Evolutionary conservation across 768 basidiomycete species (phyloP), one percentile per base, ranked within the genome.

Genomic region (Suillus placidus): DNA sequence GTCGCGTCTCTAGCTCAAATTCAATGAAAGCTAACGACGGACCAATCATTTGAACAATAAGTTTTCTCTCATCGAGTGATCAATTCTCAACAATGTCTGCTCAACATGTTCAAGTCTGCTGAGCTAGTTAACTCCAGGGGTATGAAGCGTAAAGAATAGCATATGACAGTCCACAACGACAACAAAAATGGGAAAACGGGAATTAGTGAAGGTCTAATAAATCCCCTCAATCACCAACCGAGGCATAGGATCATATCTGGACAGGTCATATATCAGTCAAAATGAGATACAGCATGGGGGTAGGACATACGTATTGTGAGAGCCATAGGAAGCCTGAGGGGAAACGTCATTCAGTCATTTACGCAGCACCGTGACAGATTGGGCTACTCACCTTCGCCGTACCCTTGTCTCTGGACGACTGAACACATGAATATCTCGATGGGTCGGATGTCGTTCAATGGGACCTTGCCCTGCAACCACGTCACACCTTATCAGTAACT

Each of bases 391-490:
- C 96, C 97, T 82, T 99, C 97, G 66, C 95, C 97, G 77, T 99
- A 99, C 60, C 97, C 97, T 79, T 97, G 95, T 78, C 97, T 87
- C 86, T 97, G 95, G 64, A 99, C 97, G 64, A 99, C 97, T 16
- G 97, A 99, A 83, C 96, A 98, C 97, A 99, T 99, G 88, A 98
- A 99, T 71, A 99, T 86, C 77, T 99, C 97, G 78, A 99, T 98
- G 20, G 97, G 97, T 66, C 97, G 88, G 71, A 99, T 99, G 78
- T 98, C 97, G 71, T 84, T 92, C 74, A 99, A 87, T 66, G 95
- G 97, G 45, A 97, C 93, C 79, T 99, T 99, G 77, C 97, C 97
- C 96, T 97, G 70, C 16, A 20, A 42, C 1, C 26, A 40, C 47
- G 32, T 10, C 58, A 37, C 26, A 23, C 35, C 34, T 38, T 58